phyloP scores from a whole-genome alignment of 1,284 basidiomycete species.

The Cryptococcus wingfieldii region DNA sequence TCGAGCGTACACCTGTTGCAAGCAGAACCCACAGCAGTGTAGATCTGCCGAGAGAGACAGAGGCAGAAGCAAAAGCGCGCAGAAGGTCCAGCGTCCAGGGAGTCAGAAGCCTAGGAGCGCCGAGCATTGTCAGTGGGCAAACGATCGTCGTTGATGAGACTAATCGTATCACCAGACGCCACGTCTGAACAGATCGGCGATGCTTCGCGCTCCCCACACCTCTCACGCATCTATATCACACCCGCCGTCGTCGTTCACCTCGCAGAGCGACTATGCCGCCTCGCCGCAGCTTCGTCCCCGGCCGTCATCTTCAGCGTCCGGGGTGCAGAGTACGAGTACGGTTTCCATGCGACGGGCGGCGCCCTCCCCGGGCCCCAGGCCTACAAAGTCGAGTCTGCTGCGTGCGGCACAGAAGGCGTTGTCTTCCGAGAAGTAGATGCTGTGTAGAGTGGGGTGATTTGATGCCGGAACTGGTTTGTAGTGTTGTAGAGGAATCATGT shows the following conservation, averaged over 20 bases:
- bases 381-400: slow-evolving; percentile 25
- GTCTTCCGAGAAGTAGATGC: neutral
- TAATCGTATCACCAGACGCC: slow-evolving; percentile 23
- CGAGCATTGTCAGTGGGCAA: slow-evolving; percentile 23
- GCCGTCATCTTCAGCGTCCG: slow-evolving; percentile 1
- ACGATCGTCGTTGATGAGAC: neutral
- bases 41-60: neutral
- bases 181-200: slow-evolving; percentile 33
- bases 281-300: neutral
- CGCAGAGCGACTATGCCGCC: neutral
- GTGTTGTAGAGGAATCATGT: too few relatives aligned
- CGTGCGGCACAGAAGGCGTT: slow-evolving; percentile 16
- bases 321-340: neutral
- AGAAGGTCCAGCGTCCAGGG: slow-evolving; percentile 11
- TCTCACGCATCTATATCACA: neutral
- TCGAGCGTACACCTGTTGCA: neutral
- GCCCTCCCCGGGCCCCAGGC: slow-evolving; percentile 10
- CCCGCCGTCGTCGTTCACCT: neutral
- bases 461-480: neutral
- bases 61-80: slow-evolving; percentile 1
- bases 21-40: neutral
- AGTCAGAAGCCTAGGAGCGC: slow-evolving; percentile 23
- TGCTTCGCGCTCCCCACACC: slow-evolving; percentile 28
- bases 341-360: neutral
- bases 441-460: neutral